Conservation (phyloP, 306 rosid species). For the Trifolium subterraneum region DNA sequence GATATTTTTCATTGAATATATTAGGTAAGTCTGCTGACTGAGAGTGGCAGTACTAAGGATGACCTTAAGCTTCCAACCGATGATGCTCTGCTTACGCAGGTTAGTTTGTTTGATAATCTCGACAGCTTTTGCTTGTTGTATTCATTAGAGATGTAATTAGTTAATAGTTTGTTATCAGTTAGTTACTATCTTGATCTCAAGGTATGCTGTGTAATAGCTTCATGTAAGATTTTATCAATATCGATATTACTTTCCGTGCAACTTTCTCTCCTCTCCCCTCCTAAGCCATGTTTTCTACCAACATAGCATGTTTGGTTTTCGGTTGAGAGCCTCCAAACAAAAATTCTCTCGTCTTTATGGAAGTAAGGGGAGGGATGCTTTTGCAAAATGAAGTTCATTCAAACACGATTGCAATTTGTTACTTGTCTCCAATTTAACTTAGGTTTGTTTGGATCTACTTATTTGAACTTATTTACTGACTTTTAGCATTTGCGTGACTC, state of each 20-base stretch:
- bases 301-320: background rate
- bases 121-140: constrained; percentile 14
- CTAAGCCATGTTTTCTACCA: background rate
- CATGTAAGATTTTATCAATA: background rate
- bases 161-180: background rate
- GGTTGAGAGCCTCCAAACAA: background rate
- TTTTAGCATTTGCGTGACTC: background rate
- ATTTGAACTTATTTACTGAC: background rate
- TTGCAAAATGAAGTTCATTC: background rate
- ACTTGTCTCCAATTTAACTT: background rate
- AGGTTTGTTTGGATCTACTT: background rate
- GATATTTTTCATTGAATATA: constrained; percentile 28
- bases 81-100: constrained; percentile 86
- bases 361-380: too few relatives aligned
- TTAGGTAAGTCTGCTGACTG: constrained; percentile 96
- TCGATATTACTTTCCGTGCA: background rate
- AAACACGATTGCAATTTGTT: background rate
- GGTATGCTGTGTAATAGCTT: background rate
- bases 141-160: background rate
- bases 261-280: background rate
- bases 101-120: constrained; percentile 35
- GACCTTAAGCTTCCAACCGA: constrained; percentile 96
- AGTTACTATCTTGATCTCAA: background rate
- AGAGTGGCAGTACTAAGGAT: constrained; percentile 90
- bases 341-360: background rate